Base-by-base conservation (phyloP, 2,329 filamentous ascomycete genomes). In the Cadophora sp. region DNA sequence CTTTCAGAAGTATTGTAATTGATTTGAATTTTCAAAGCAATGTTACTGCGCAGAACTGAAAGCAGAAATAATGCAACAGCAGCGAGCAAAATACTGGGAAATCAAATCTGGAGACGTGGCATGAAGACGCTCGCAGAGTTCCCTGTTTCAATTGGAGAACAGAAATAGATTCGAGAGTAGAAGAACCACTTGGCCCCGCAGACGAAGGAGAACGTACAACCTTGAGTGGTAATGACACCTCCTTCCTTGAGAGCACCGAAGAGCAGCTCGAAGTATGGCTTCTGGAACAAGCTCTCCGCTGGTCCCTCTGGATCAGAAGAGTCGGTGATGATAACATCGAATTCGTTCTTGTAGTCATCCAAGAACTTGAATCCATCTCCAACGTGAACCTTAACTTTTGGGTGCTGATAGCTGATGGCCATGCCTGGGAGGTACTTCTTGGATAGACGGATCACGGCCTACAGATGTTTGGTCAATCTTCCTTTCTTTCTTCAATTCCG, bases 311-410 rank as follows among this genome's bases (percentile, higher is more conserved):
- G 96, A 81, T 99, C 96, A 71, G 93, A 97, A 75, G 93, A 97
- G 85, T 99, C 96, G 78, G 96, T 99, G 85, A 99, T 98, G 86
- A 99, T 99, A 79, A 99, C 94, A 80, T 99, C 96, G 80, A 99
- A 99, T 79, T 91, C 88, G 86, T 97, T 94, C 90, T 97, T 95
- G 87, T 93, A 94, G 81, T 97, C 92, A 80, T 92, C 89, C 73
- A 99, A 88, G 87, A 97, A 99, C 87, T 98, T 96, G 90, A 99
- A 99, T 79, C 96, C 96, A 79, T 99, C 96, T 77, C 94, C 96
- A 73, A 99, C 87, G 84, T 97, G 93, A 74, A 92, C 91, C 84
- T 91, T 94, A 81, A 93, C 91, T 82, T 97, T 97, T 80, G 94
- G 93, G 88, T 98, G 94, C 77, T 94, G 86, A 86, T 97, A 97